Base-by-base conservation (phyloP, 768 basidiomycete genomes). In the Hygrocybe punicea region DNA sequence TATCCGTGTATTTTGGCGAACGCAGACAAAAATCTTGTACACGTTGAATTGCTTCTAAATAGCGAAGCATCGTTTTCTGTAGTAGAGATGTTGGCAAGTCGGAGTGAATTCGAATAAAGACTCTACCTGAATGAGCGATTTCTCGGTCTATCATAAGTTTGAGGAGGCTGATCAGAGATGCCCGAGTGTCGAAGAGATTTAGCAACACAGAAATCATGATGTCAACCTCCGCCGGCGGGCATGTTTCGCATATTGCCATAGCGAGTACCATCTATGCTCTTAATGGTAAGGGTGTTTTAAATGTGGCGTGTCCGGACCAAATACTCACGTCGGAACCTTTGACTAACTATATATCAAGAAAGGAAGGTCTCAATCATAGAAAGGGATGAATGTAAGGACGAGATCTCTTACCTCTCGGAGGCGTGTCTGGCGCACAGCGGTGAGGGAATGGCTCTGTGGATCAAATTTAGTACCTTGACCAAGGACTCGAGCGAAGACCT, bases 1-100 rank as follows among this genome's bases (percentile, higher is more conserved):
- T 96, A 97, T 4, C 94, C 95, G 59, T 94, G 91, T n/a, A 89
- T 84, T 66, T 81, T 85, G 3, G 91, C 91, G 63, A 95, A 95
- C 2, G 86, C 84, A 6, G 91, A 91, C 45, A 97, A 73, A 57
- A 98, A 86, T 42, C 89, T 77, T n/a, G 89, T 90, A 63, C 87
- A 92, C 1, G 89, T 90, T 2, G 89, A 87, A 69, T 96, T 97
- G 58, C 89, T 80, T 50, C 95, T 81, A 76, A 98, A 97, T 7
- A 98, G 73, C n/a, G 82, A 80, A 1, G 85, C 78, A 60, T 95
- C 91, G 62, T 79, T 86, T 39, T 84, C 94, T 93, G 69, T n/a
- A 40, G 42, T 55, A 61, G 52, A 47, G 50, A 49, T 14, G 24
- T 23, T n/a, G 53, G 55, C 24, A 13, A 19, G 33, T 45, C 24